Evolutionary conservation across 192 early-diverging fungal genomes (phyloP).

Genomic region (Umbelopsis sp.): DNA sequence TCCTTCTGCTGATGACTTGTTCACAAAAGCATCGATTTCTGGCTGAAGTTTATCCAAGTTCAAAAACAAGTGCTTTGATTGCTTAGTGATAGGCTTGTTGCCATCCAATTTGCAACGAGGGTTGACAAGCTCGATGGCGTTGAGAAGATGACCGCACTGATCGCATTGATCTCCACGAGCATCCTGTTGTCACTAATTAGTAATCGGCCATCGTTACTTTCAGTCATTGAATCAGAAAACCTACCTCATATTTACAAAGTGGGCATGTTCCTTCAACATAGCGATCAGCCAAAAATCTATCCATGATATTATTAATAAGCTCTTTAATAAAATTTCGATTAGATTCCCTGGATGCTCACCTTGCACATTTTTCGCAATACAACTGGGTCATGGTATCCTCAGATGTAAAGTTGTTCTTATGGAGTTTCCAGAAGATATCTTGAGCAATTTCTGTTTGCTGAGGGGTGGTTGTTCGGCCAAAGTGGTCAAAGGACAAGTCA

Average conservation of each 20-base stretch:
- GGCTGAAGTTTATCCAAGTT: constrained; percentile 80
- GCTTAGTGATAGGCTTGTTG: constrained; percentile 74
- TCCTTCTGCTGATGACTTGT: constrained; percentile 66
- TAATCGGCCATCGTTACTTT: neutral
- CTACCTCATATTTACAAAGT: constrained; percentile 75
- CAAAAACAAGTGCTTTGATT: constrained; percentile 91
- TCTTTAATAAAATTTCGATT: neutral
- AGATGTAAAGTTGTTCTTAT: constrained; percentile 70
- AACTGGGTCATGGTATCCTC: constrained; percentile 86
- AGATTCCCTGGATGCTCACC: constrained; percentile 34
- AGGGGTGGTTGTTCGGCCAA: constrained; percentile 91
- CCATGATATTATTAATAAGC: neutral
- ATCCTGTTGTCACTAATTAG: constrained; percentile 53
- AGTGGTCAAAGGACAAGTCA: constrained; percentile 90
- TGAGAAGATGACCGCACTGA: constrained; percentile 85
- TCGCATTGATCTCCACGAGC: constrained; percentile 99
- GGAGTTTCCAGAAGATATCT: constrained; percentile 79
- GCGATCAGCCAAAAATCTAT: constrained; percentile 93
- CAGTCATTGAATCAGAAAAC: neutral
- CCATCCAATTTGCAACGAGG: constrained; percentile 95
- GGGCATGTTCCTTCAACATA: constrained; percentile 98
- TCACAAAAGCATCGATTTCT: constrained; percentile 75
- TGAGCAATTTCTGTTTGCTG: constrained; percentile 94
- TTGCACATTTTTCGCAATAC: constrained; percentile 84
- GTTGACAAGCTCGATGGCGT: constrained; percentile 90